These are phyloP conservation scores for Carex kokanica DNA, from an alignment of 176 grass and related monocot species.

Conservation along the genomic window DNA sequence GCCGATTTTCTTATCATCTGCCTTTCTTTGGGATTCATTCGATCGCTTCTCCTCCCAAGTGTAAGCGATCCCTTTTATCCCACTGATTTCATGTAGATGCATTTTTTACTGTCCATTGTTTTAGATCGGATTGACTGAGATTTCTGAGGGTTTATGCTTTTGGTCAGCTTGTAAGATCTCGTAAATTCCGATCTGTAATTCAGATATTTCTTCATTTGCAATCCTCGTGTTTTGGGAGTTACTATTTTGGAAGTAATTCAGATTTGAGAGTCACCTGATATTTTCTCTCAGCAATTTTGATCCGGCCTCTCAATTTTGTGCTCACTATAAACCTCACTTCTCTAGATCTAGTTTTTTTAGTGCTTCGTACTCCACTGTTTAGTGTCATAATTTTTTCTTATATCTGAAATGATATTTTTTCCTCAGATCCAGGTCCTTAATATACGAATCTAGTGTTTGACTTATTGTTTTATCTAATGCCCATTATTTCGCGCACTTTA, in stretches of 20 bases:
- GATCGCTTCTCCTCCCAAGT: constrained; percentile 13
- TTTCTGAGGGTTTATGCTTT: not conserved
- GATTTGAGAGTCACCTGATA: not conserved
- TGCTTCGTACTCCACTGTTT: not conserved
- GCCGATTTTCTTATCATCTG: not conserved
- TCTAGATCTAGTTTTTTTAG: constrained; percentile 13
- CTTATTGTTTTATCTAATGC: not conserved
- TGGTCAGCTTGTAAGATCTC: not conserved
- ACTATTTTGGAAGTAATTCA: not conserved
- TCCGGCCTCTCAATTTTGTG: not conserved
- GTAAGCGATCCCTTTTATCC: constrained; percentile 22
- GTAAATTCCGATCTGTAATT: constrained; percentile 17
- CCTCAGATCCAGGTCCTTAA: constrained; percentile 9
- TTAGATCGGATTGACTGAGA: not conserved
- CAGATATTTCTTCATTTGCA: not conserved
- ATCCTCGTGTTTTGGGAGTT: not conserved
- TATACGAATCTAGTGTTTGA: not conserved
- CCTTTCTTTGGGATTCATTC: constrained; percentile 14
- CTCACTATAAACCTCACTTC: not conserved
- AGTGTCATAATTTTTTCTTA: not conserved
- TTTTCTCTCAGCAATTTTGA: not conserved
- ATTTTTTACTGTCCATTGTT: too few species aligned
- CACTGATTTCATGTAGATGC: constrained; percentile 1
- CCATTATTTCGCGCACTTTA: not conserved
- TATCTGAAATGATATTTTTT: not conserved